Evolutionary conservation across 176 grass and related monocot species (phyloP).

Genomic region (Phragmites australis): DNA sequence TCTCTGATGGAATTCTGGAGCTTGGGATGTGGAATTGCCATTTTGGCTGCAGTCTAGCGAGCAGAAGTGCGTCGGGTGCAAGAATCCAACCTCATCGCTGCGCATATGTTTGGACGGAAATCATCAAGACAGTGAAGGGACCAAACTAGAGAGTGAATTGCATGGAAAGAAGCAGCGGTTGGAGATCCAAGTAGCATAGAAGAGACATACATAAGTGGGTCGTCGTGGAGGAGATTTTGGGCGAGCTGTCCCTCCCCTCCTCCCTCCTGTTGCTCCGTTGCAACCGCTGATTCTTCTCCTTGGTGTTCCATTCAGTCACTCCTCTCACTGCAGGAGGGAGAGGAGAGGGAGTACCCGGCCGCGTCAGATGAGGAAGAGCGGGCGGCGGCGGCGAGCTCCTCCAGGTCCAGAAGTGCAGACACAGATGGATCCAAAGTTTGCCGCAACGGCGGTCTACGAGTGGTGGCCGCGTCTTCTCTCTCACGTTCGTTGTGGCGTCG

Average conservation of each 20-base stretch:
- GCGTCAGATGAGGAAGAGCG: no score
- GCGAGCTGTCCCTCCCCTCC: background rate
- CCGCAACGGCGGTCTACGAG: no score
- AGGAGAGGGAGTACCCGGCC: no score
- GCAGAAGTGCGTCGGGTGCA: slow-evolving; percentile 60
- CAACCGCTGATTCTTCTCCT: background rate
- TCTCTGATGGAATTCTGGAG: slow-evolving; percentile 21
- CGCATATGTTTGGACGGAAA: background rate
- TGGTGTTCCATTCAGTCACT: background rate
- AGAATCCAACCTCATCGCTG: slow-evolving; percentile 84
- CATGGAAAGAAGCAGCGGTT: background rate
- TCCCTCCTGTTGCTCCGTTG: background rate
- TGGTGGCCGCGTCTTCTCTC: no score
- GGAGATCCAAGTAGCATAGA: no score
- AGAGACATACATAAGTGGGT: slow-evolving; percentile 54
- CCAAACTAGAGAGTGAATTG: background rate
- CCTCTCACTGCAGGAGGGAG: no score
- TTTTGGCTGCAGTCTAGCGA: slow-evolving; percentile 38
- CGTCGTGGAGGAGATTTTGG: slow-evolving; percentile 40
- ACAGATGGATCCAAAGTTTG: no score
- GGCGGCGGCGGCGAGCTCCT: no score
- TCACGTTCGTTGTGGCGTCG: no score
- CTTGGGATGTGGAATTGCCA: background rate
- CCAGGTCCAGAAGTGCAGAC: no score
- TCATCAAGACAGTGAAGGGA: background rate